These are phyloP conservation scores for Eucalyptus sp. DNA, from an alignment of 345 rosid species.

Conservation along the genomic window DNA sequence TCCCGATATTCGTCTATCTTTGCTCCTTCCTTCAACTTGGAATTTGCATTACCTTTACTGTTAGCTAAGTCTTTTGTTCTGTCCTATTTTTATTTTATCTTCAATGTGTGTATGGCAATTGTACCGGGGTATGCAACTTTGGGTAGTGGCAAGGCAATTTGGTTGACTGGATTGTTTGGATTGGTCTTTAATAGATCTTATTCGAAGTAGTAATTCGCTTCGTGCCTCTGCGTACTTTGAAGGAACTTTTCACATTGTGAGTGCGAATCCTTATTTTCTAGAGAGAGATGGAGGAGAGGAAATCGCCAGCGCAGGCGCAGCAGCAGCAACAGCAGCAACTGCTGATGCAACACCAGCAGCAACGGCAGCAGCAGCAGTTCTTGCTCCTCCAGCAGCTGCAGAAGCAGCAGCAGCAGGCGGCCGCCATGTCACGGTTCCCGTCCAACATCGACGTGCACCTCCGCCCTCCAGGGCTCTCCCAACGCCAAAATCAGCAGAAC, in stretches of 20 bases:
- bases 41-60: too few relatives aligned
- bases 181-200: too few relatives aligned
- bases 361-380: background rate
- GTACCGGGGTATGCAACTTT: too few relatives aligned
- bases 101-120: too few relatives aligned
- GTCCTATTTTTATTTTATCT: too few relatives aligned
- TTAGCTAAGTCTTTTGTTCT: too few relatives aligned
- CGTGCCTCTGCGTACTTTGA: too few relatives aligned
- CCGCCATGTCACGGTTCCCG: constrained; percentile 81
- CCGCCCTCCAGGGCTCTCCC: constrained; percentile 38
- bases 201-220: too few relatives aligned
- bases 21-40: too few relatives aligned
- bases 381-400: constrained; percentile 55
- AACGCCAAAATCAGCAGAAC: constrained; percentile 33
- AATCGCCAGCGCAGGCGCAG: constrained; percentile 12
- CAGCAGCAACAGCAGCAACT: constrained; percentile 30
- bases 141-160: too few relatives aligned
- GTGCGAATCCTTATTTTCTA: background rate
- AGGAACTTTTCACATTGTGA: background rate
- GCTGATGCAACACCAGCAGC: constrained; percentile 19
- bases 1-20: too few relatives aligned
- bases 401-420: constrained; percentile 58
- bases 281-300: constrained; percentile 46
- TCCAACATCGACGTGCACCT: constrained; percentile 85
- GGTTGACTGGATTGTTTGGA: too few relatives aligned